Evolutionary conservation across 805 yeast genomes (phyloP), one percentile per base, ranked within the genome.

Genomic region (Lipomyces spencermartinsiae): DNA sequence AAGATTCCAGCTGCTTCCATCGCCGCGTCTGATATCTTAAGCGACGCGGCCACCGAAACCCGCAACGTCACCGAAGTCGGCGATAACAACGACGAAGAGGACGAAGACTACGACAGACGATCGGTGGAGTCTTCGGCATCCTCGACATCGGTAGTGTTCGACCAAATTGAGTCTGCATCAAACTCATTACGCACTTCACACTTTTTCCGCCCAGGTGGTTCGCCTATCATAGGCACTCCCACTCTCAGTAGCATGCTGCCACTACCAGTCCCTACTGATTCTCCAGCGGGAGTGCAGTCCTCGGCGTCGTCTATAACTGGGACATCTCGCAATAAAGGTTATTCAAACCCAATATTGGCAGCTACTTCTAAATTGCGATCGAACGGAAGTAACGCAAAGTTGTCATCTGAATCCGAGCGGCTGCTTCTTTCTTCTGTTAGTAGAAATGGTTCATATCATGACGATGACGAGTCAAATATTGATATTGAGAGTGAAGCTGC

Each of bases 111-210:
- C 63, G 64, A 53, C 51, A 16, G 71, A 31, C 35, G 37, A 12
- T 69, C 71, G 5, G 58, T 51, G 22, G 70, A 69, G 53, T 69
- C 71, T 1, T 22, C 67, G 8, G 61, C 46, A 22, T 69, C 71
- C 22, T 60, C 69, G 12, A 69, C 71, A n/a, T 69, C 71, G 14
- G 60, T 63, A 7, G 68, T 69, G 9, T 69, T 69, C 43, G 71
- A 69, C 34, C 61, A 59, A 19, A 61, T 69, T 35, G 66, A 69
- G 14, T 69, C 71, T 29, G 69, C 69, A 9, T 53, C 71, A n/a
- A 68, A 68, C 54, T 68, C 71, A 46, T 33, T 68, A 22, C 63
- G 64, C 29, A 43, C 16, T n/a, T 51, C 58, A n/a, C 34, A 43
- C 37, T 59, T 59, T 64, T 61, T 61, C 39, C 22, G 63, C 4